Evolutionary conservation across 371 early-diverging fungal genomes (phyloP), one percentile per base, ranked within the genome.

Genomic region (Circinella minor): DNA sequence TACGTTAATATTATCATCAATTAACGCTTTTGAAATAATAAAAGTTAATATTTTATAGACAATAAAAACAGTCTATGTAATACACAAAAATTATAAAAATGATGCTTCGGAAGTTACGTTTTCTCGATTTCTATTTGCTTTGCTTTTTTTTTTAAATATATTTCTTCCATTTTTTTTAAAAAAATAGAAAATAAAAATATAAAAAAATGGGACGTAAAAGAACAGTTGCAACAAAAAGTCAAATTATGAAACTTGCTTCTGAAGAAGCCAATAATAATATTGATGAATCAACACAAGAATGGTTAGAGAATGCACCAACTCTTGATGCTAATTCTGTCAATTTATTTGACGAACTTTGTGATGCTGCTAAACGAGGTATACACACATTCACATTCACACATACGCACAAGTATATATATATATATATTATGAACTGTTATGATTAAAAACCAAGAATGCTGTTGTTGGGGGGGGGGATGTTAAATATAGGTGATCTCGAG

Each of bases 321-420:
- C 66, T 71, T 34, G 67, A 70, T 46, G 66, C 55, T 13, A 46
- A 49, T 51, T 67, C 67, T 13, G 36, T 34, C 20, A 70, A 71
- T 51, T 54, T 79, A 4, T 80, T 78, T 63, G 71, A 80, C 38
- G 82, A 82, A 38, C 65, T 82, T n/a, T 78, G 80, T 57, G 66
- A 62, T 18, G 82, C 82, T 20, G 67, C 74, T 36, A 81, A 75
- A 61, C 67, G 71, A 71, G 82, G 82, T 10, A 46, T 17, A 46
- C 59, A 27, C 27, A 27, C 27, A 1, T 27, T 27, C 27, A 27
- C 27, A 27, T 27, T 27, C 27, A 27, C 27, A 27, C 2, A 27
- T 2, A 27, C 2, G 27, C 27, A 27, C 27, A 27, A 27, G 2
- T 27, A 27, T 27, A 27, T 47, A 14, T 18, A 17, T 51, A 5